Evolutionary conservation across 805 yeast genomes (phyloP).

Genomic region (Sugiyamaella smithiae): DNA sequence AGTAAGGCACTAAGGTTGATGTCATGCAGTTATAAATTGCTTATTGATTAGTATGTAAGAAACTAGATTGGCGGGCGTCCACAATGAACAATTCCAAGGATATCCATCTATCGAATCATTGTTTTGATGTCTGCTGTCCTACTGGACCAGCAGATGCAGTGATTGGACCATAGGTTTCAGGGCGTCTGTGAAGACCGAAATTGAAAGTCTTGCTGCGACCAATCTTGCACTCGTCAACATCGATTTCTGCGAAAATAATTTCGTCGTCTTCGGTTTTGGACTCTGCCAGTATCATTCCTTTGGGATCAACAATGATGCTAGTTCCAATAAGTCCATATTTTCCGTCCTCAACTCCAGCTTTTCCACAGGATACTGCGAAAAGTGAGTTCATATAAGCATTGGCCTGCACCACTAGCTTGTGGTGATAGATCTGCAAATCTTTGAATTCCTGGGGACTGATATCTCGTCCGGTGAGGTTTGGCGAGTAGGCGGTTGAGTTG

Average conservation of each 20-base stretch:
- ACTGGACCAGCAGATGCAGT: background rate
- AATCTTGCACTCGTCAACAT: slow-evolving; percentile 36
- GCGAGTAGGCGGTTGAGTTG: background rate
- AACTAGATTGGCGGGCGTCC: no score
- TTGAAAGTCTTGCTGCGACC: slow-evolving; percentile 40
- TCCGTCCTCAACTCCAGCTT: slow-evolving; percentile 39
- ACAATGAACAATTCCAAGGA: no score
- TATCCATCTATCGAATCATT: no score
- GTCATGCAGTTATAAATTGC: no score
- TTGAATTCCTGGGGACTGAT: background rate
- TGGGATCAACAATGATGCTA: slow-evolving; percentile 36
- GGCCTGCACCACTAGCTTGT: slow-evolving; percentile 36
- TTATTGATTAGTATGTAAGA: no score
- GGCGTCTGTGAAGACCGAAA: slow-evolving; percentile 39
- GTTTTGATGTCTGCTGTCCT: no score
- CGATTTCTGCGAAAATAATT: slow-evolving; percentile 35
- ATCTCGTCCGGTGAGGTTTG: background rate
- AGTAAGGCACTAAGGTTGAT: no score
- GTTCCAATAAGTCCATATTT: slow-evolving; percentile 37
- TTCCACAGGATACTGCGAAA: slow-evolving; percentile 37
- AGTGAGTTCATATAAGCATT: slow-evolving; percentile 38
- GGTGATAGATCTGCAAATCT: slow-evolving; percentile 23
- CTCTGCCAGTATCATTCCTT: slow-evolving; percentile 36
- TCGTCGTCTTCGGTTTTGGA: slow-evolving; percentile 40
- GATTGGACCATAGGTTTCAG: slow-evolving; percentile 32